Evolutionary conservation across 1,284 basidiomycete species (phyloP).

Genomic region (Sanguinoderma infundibulare): DNA sequence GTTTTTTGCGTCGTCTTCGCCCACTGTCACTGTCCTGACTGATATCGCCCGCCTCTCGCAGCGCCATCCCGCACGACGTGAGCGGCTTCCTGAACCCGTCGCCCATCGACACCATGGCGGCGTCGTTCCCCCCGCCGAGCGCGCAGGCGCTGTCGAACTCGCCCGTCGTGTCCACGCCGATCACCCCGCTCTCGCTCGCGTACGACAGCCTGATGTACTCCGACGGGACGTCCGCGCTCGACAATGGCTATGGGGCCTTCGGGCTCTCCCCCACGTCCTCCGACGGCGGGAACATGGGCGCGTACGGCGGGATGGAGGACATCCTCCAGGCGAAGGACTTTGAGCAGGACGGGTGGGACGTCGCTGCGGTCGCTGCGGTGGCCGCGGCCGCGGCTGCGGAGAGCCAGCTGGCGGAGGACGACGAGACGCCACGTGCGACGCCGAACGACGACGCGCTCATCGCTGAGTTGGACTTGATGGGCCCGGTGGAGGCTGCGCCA

Average conservation of each 20-base stretch:
- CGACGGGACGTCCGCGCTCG: conserved; percentile 20
- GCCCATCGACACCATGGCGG: not conserved
- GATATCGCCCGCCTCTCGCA: not conserved
- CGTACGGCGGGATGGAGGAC: conserved; percentile 9
- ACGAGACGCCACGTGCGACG: not conserved
- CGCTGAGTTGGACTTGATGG: not conserved
- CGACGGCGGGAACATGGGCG: conserved; percentile 3
- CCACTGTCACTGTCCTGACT: not conserved
- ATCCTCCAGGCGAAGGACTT: conserved; percentile 5
- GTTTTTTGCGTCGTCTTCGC: not conserved
- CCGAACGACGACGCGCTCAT: not conserved
- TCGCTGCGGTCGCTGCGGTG: not conserved
- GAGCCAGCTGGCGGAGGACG: not conserved
- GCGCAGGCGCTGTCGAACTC: not conserved
- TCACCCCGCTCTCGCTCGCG: conserved; percentile 25
- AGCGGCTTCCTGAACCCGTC: not conserved
- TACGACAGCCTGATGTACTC: not conserved
- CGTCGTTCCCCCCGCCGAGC: not conserved
- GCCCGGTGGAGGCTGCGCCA: not conserved
- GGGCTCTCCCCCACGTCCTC: conserved; percentile 4
- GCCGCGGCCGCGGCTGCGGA: not conserved
- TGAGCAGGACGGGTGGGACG: not conserved
- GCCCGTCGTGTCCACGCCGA: not conserved
- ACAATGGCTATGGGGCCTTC: not conserved
- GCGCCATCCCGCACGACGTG: not conserved